Evolutionary conservation across 2,329 filamentous ascomycete species (phyloP).

Genomic region (Epichloe hybrida): DNA sequence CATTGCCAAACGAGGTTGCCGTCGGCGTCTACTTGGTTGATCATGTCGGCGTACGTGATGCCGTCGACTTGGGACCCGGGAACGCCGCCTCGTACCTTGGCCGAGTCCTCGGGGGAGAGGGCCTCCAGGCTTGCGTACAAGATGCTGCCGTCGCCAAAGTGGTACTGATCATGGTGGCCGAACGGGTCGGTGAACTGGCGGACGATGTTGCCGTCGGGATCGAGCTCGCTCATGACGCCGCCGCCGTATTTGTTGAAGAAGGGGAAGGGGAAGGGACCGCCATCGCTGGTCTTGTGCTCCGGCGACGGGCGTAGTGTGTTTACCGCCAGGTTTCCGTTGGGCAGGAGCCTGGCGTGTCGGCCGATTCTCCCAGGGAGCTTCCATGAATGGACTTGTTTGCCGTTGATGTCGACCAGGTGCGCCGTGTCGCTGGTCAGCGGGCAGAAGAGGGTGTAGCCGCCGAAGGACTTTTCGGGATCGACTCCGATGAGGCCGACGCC

Average conservation of each 20-base stretch:
- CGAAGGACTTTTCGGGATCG: slow-evolving; percentile 13
- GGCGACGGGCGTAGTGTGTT: slow-evolving; percentile 13
- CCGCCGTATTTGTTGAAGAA: slow-evolving; percentile 20
- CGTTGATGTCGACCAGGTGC: slow-evolving; percentile 16
- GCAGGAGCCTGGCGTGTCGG: slow-evolving; percentile 14
- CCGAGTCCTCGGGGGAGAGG: slow-evolving; percentile 12
- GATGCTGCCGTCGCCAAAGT: slow-evolving; percentile 15
- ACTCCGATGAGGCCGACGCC: slow-evolving; percentile 16
- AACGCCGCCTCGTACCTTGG: slow-evolving; percentile 15
- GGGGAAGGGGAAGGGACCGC: slow-evolving; percentile 13
- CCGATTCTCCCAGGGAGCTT: slow-evolving; percentile 16
- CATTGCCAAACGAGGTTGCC: slow-evolving; percentile 16
- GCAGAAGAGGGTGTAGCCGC: slow-evolving; percentile 17
- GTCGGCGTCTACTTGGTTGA: slow-evolving; percentile 15
- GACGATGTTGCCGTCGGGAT: slow-evolving; percentile 11
- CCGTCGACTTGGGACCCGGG: slow-evolving; percentile 13
- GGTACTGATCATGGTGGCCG: slow-evolving; percentile 17
- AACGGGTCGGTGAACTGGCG: slow-evolving; percentile 15
- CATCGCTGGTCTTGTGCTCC: slow-evolving; percentile 9
- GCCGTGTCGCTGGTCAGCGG: slow-evolving; percentile 15
- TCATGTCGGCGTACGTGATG: slow-evolving; percentile 17
- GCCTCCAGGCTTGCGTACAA: slow-evolving; percentile 16
- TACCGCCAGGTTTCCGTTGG: slow-evolving; percentile 17
- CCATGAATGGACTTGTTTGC: slow-evolving; percentile 16
- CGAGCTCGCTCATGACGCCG: slow-evolving; percentile 17